Evolutionary conservation across 768 basidiomycete genomes (phyloP).

Genomic region (Ramaria rubella): DNA sequence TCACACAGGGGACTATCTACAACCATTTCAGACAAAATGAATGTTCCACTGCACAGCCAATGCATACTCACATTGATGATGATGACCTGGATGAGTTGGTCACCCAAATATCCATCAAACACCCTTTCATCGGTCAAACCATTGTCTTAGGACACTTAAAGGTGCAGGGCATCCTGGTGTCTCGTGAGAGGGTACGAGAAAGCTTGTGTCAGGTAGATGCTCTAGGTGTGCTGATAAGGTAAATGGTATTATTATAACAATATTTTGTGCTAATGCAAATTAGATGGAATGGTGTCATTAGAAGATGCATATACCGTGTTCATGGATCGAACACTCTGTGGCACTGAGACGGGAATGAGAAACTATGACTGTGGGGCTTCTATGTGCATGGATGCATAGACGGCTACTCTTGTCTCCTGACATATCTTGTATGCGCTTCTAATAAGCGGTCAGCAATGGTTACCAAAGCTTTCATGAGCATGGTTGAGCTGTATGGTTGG

Average conservation of each 20-base stretch:
- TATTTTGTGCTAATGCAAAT: not conserved
- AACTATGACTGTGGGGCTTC: not conserved
- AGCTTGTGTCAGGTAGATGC: not conserved
- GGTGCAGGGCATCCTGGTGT: no score
- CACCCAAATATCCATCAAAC: no score
- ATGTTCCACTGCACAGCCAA: no score
- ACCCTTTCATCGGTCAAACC: no score
- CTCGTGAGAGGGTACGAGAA: no score
- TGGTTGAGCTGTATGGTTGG: constrained; percentile 9
- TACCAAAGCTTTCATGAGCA: constrained; percentile 12
- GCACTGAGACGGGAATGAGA: not conserved
- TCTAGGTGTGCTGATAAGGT: no score
- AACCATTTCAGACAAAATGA: constrained; percentile 14
- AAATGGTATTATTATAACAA: not conserved
- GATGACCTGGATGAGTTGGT: not conserved
- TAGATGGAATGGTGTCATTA: constrained; percentile 13
- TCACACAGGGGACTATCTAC: no score
- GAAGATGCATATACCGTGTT: constrained; percentile 1
- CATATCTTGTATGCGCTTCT: constrained; percentile 20
- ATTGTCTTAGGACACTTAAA: no score
- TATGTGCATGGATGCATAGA: not conserved
- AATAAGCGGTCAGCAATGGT: constrained; percentile 24
- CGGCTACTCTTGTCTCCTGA: not conserved
- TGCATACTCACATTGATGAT: not conserved
- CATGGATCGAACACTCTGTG: not conserved